Base-by-base conservation (phyloP, 1,284 basidiomycete species). In the Lentinula novae-zelandiae region DNA sequence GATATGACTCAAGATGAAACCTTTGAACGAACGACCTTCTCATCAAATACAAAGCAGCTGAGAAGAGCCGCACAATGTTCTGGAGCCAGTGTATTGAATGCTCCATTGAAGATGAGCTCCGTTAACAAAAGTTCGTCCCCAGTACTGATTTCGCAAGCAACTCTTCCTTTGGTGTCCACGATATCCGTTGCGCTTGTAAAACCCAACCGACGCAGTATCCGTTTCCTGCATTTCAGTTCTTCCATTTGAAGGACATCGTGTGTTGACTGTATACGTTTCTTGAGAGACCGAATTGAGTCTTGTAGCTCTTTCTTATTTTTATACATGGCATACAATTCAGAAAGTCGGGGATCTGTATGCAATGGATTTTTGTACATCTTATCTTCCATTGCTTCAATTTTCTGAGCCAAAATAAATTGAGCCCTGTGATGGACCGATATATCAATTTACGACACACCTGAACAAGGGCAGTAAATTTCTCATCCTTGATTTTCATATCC, bases 141-240 rank as follows among this genome's bases (percentile, higher is more conserved):
- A 0, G 96, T 92, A 68, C 90, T 95, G 73, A 99, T 98, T 77
- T 99, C 97, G 73, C 97, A 99, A 15, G 97, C 97, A 0, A 99
- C 97, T 49, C 97, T 83, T 0, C 97, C 97, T 76, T 99, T 99
- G 82, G 96, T 90, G 72, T 98, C 96, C 12, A 98, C 95, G 58
- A 99, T 96, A 72, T 98, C 97, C 2, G 90, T 85, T 2, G 86
- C 74, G 3, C 84, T 90, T 0, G 95, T 96, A 77, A 99, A 99
- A 0, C 92, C 96, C 3, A 99, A 76, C 39, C 96, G 85, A 38
- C 97, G 84, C 13, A 99, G 82, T 0, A 98, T 95, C 22, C 96
- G 91, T 75, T 99, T 99, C 57, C 97, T 84, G 67, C 89, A 90
- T 75, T 97, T 98, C 70, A 99, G 88, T 73, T 99, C 97, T 73